Percentiles rank a stretch among this genome's conserved stretches.
Conservation (phyloP, 176 grass and related monocot genomes). For the Stipa capillata region DNA sequence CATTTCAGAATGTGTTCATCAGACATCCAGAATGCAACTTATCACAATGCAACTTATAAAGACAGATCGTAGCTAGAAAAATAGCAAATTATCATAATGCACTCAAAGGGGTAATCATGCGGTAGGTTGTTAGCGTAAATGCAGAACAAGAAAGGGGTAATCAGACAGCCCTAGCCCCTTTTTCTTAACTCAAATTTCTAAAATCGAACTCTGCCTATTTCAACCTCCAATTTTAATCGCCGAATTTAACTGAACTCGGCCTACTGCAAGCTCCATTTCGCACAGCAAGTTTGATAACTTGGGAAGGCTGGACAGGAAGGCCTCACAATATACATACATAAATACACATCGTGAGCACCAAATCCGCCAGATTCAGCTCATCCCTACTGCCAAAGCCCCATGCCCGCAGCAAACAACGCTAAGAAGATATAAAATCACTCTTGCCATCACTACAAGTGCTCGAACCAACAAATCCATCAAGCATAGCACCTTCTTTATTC, state of each 20-base stretch:
- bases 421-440: neutral
- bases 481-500: neutral
- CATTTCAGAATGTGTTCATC: neutral
- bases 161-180: neutral
- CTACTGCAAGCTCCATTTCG: neutral
- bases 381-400: neutral
- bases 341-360: neutral
- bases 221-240: neutral
- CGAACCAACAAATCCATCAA: too few species aligned
- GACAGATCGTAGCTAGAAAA: too few species aligned
- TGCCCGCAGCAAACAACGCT: neutral
- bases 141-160: neutral
- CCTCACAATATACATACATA: neutral
- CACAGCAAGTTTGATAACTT: neutral
- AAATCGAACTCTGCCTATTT: neutral
- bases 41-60: too few species aligned
- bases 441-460: neutral
- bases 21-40: neutral
- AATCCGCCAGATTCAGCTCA: constrained; percentile 25
- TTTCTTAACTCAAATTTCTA: neutral
- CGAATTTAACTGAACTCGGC: neutral
- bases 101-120: neutral
- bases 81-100: too few species aligned
- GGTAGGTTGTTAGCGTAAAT: neutral
- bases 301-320: neutral